phyloP scores from a whole-genome alignment of 1,284 basidiomycete species.

The Tetrapyrgos nigripes region DNA sequence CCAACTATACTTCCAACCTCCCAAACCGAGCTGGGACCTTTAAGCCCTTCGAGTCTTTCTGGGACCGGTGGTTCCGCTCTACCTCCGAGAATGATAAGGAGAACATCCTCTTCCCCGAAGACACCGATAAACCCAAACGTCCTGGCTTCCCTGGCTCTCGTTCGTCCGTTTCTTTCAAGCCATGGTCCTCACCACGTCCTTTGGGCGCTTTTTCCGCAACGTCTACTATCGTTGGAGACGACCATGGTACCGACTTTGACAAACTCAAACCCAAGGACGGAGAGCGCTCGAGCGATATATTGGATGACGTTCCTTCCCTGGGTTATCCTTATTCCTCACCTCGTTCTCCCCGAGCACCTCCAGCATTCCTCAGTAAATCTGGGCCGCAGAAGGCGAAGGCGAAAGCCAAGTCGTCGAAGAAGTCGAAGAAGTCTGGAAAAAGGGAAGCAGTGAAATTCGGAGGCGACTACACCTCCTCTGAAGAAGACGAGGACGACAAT shows the following conservation, averaged over 20 bases:
- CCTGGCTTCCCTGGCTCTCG: slow-evolving; percentile 15
- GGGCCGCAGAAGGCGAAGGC: no score
- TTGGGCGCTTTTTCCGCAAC: not conserved
- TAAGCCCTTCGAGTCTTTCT: slow-evolving; percentile 55
- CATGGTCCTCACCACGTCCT: not conserved
- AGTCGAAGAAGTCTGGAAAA: no score
- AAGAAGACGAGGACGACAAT: not conserved
- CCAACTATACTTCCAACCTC: slow-evolving; percentile 60
- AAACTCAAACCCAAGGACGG: not conserved
- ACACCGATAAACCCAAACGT: not conserved
- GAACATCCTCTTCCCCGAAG: slow-evolving; percentile 33
- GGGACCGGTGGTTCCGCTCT: slow-evolving; percentile 51
- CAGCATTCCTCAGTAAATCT: no score
- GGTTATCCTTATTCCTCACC: no score
- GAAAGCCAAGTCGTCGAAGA: no score
- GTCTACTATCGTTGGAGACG: not conserved
- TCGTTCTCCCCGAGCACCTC: no score
- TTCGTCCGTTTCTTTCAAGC: not conserved
- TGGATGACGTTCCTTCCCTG: no score
- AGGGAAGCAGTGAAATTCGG: no score
- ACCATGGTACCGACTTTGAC: not conserved
- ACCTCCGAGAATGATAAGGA: slow-evolving; percentile 5
- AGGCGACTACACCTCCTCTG: no score
- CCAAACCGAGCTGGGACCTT: slow-evolving; percentile 54
- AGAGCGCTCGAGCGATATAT: no score